These are phyloP conservation scores for Smittium culicis DNA, from an alignment of 371 early-diverging fungal species.

Conservation along the genomic window DNA sequence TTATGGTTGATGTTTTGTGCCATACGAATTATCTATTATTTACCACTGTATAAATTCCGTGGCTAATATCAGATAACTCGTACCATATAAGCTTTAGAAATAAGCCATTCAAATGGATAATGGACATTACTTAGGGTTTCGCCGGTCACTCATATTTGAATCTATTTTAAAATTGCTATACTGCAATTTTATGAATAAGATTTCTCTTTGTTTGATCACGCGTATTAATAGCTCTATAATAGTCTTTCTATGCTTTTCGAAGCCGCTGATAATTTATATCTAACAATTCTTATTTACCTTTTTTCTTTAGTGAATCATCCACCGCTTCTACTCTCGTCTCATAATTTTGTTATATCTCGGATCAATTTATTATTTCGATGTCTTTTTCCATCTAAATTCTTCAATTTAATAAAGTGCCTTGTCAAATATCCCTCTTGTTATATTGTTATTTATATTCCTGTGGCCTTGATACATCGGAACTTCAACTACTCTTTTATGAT, in stretches of 20 bases:
- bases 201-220: constrained; percentile 10
- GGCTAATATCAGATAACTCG: no score
- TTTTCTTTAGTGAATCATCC: constrained; percentile 50
- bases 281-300: constrained; percentile 2
- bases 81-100: constrained; percentile 5
- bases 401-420: no score
- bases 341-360: constrained; percentile 31
- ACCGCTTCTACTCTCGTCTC: constrained; percentile 74
- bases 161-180: no score
- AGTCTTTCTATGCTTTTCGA: constrained; percentile 34
- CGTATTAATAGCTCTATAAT: constrained; percentile 35
- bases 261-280: constrained; percentile 9
- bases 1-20: no score
- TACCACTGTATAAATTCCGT: no score
- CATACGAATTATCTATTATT: no score
- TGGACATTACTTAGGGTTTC: constrained; percentile 29
- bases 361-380: no score
- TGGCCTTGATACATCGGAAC: no score
- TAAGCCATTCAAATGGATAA: constrained; percentile 13
- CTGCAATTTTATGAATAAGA: no score
- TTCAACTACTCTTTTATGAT: no score
- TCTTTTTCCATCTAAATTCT: no score
- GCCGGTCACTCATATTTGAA: constrained; percentile 9
- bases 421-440: background rate
- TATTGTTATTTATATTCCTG: no score